A percentile compares a stretch with the other conserved stretches of the same genome.
Evolutionary conservation across 305 asterid species (phyloP).

Genomic region (Rubia tinctorum): DNA sequence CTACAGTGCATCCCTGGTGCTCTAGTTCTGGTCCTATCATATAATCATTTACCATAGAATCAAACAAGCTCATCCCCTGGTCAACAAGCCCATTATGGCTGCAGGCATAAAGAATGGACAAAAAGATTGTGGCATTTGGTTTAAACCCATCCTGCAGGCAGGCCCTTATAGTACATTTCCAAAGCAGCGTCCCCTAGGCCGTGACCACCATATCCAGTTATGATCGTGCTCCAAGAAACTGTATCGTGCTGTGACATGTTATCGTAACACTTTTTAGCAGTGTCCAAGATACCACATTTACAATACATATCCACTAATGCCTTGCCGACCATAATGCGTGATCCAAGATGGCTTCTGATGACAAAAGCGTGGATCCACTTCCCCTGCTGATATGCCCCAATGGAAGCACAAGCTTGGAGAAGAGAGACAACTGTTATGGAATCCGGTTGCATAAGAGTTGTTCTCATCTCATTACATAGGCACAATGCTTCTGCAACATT

Average conservation of each 20-base stretch:
- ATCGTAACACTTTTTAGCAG: slow-evolving; percentile 66
- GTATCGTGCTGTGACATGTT: slow-evolving; percentile 52
- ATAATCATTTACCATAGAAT: slow-evolving; percentile 58
- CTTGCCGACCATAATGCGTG: slow-evolving; percentile 58
- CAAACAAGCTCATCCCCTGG: slow-evolving; percentile 56
- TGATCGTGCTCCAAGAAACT: slow-evolving; percentile 78
- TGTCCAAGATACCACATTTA: slow-evolving; percentile 69
- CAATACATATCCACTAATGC: slow-evolving; percentile 87
- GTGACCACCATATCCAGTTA: slow-evolving; percentile 78
- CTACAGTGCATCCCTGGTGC: slow-evolving; percentile 74
- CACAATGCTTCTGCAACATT: slow-evolving; percentile 42
- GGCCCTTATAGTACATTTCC: slow-evolving; percentile 50
- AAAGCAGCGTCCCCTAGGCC: slow-evolving; percentile 70
- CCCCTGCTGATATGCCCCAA: slow-evolving; percentile 81
- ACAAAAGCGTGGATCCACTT: slow-evolving; percentile 72
- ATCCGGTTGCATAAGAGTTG: slow-evolving; percentile 50
- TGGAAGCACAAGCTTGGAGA: slow-evolving; percentile 79
- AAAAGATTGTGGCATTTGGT: slow-evolving; percentile 61
- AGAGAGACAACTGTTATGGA: slow-evolving; percentile 64
- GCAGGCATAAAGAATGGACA: slow-evolving; percentile 59
- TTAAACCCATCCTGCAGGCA: slow-evolving; percentile 37
- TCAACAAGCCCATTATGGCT: slow-evolving; percentile 82
- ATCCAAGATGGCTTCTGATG: slow-evolving; percentile 51
- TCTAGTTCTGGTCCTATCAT: slow-evolving; percentile 61
- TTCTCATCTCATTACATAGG: slow-evolving; percentile 64